These are phyloP conservation scores for Microsporum audouinii DNA, from an alignment of 2,329 filamentous ascomycete species.

Conservation along the genomic window DNA sequence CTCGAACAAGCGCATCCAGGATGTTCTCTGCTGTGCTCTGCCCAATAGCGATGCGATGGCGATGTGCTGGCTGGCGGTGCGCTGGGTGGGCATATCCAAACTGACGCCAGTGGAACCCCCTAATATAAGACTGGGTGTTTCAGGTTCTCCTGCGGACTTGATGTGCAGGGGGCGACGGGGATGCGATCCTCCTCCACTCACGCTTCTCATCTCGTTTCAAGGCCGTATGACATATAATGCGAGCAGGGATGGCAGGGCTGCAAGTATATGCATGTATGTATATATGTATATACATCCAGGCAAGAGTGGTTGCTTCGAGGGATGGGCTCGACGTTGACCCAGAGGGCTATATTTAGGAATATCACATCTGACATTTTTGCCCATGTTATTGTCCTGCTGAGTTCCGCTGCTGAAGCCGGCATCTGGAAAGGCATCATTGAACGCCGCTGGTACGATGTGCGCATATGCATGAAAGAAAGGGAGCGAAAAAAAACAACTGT, in stretches of 20 bases:
- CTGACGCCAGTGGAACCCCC: conserved; percentile 1
- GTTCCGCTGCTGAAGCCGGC: background rate
- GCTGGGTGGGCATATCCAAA: conserved; percentile 1
- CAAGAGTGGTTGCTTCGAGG: too few relatives aligned
- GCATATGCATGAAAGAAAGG: background rate
- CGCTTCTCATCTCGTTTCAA: conserved; percentile 2
- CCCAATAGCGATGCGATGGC: background rate
- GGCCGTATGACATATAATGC: conserved; percentile 2
- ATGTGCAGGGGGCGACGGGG: conserved; percentile 1
- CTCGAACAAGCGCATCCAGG: conserved; percentile 3
- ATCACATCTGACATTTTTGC: background rate
- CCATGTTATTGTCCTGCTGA: background rate
- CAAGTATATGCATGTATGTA: background rate
- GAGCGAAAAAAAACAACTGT: background rate
- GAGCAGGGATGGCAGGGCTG: background rate
- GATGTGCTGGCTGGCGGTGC: background rate
- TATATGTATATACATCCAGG: too few relatives aligned
- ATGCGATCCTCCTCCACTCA: conserved; percentile 1
- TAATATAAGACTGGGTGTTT: conserved; percentile 3
- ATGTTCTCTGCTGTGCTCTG: background rate
- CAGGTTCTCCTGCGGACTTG: conserved; percentile 3
- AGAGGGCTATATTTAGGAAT: background rate
- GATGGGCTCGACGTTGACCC: background rate
- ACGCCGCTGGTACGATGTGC: conserved; percentile 1
- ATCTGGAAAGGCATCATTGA: background rate